phyloP scores from a whole-genome alignment of 257 asterid genomes.

The Solanum medicagineum region DNA sequence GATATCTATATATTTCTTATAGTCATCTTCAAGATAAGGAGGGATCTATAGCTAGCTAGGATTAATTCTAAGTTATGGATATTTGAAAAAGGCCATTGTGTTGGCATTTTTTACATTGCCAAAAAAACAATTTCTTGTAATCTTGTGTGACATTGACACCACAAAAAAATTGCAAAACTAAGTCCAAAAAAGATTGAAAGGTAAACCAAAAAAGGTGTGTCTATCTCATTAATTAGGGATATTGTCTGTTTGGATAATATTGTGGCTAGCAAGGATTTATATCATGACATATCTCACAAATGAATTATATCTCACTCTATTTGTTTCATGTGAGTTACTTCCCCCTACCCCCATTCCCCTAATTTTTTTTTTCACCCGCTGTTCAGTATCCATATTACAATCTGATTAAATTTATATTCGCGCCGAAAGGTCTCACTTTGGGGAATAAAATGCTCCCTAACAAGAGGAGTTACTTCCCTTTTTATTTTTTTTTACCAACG shows the following conservation, averaged over 20 bases:
- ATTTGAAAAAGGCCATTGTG: conserved; percentile 3
- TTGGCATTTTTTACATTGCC: background rate
- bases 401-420: too few relatives aligned
- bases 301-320: background rate
- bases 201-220: conserved; percentile 2
- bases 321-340: background rate
- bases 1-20: background rate
- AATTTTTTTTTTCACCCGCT: too few relatives aligned
- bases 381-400: too few relatives aligned
- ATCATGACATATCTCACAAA: background rate
- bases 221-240: conserved; percentile 1
- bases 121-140: conserved; percentile 27
- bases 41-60: conserved; percentile 2
- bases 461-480: background rate
- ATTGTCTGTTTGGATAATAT: background rate
- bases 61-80: background rate
- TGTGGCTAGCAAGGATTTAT: conserved; percentile 11
- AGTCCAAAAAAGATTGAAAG: background rate
- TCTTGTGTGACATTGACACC: conserved; percentile 43
- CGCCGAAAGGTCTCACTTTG: too few relatives aligned
- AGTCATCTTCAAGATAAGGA: conserved; percentile 5
- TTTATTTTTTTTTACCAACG: background rate
- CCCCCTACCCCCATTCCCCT: too few relatives aligned
- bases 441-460: too few relatives aligned
- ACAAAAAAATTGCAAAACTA: conserved; percentile 7